Base-by-base conservation (phyloP, 805 yeast genomes). In the Trichomonascus vanleenenianus region DNA sequence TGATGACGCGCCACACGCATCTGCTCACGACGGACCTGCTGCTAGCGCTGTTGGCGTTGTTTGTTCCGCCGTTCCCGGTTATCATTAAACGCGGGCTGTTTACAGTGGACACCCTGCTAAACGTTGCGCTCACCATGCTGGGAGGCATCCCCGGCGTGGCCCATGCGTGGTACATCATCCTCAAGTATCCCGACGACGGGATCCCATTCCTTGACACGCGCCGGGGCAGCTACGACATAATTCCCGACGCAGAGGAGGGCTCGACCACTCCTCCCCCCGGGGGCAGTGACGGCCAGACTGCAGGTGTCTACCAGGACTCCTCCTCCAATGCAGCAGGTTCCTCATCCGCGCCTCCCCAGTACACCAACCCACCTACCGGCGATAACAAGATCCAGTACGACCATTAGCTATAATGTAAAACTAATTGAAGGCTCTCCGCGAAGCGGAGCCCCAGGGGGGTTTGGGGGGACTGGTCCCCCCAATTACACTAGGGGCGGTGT, bases 21-120 rank as follows among this genome's bases (percentile, higher is more conserved):
- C 19, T 41, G 30, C 31, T 53, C 40, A 52, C 54, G 12, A 27
- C 47, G 19, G 89, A 83, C 58, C 58, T 79, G n/a, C 59, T 78
- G 11, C 73, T 84, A 12, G 77, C 79, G 46, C 52, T 79, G 1
- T 58, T 79, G 6, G 81, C 86, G 2, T 71, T 82, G 42, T 68
- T 83, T 42, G 71, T 81, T 57, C 93, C 94, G 2, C 93, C 93
- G 0, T 67, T 83, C 10, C 85, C 89, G 0, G 88, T 84, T 9
- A 63, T 79, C 61, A 69, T 81, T 32, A 71, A 87, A 57, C 66
- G 78, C 40, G 93, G 93, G 1, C 44, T 75, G 12, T 78, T 77
- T 53, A 68, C 82, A 2, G 57, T 66, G 30, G 85, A 83, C 42
- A 58, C 73, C 12, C 55, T 72, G 20, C 44, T 81, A 50, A 81